A percentile compares a stretch with the other conserved stretches of the same genome.
Evolutionary conservation across 2,329 filamentous ascomycete species (phyloP).

Genomic region (Nothopassalora personata): DNA sequence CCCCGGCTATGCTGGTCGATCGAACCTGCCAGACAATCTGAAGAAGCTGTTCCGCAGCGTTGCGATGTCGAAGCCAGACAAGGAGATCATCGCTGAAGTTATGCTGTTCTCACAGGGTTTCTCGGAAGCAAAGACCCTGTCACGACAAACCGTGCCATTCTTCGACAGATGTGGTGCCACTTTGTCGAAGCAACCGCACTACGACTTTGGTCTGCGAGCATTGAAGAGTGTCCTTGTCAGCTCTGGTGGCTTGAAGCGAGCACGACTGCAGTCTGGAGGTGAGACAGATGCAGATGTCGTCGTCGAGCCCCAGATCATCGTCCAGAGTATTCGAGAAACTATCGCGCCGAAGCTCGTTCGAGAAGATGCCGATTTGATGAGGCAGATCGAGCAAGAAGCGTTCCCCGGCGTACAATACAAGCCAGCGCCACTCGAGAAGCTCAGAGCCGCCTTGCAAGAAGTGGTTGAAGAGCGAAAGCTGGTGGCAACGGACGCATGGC

Average conservation of each 20-base stretch:
- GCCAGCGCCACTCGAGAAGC: constrained; percentile 73
- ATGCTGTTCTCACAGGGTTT: constrained; percentile 99
- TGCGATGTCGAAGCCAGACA: constrained; percentile 99
- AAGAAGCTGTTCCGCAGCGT: constrained; percentile 99
- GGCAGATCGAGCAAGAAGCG: constrained; percentile 71
- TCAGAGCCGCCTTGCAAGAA: constrained; percentile 74
- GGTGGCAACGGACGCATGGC: constrained; percentile 89
- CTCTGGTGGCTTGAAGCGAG: constrained; percentile 90
- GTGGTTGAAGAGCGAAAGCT: constrained; percentile 81
- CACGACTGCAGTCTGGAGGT: constrained; percentile 58
- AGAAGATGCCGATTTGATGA: constrained; percentile 83
- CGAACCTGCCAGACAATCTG: constrained; percentile 95
- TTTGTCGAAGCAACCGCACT: constrained; percentile 94
- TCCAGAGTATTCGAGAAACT: constrained; percentile 96
- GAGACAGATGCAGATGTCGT: constrained; percentile 56
- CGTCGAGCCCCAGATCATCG: constrained; percentile 93
- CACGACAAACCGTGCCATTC: constrained; percentile 95
- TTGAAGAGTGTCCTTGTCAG: constrained; percentile 98
- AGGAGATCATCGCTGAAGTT: constrained; percentile 98
- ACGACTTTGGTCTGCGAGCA: constrained; percentile 96
- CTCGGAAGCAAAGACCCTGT: constrained; percentile 88
- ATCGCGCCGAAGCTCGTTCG: constrained; percentile 97
- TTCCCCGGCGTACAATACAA: constrained; percentile 94
- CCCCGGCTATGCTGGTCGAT: constrained; percentile 94
- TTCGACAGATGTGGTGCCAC: constrained; percentile 81